Percentiles rank a stretch among this genome's conserved stretches.
Evolutionary conservation across 495 filamentous ascomycete genomes (phyloP).

Genomic region (Talaromyces wortmannii): DNA sequence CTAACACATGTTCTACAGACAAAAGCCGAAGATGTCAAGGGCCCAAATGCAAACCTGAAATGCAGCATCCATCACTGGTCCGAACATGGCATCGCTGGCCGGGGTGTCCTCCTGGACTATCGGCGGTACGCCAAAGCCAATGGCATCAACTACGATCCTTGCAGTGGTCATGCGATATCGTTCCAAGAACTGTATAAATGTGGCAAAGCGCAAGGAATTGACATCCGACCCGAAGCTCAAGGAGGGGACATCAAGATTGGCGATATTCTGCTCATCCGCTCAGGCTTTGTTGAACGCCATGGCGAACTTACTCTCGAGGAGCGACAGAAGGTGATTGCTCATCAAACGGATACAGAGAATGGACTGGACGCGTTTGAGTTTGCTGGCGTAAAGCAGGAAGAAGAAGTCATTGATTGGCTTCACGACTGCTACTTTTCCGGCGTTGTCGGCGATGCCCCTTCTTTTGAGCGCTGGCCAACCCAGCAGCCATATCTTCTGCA

Average conservation of each 20-base stretch:
- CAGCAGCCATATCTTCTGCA: constrained; percentile 45
- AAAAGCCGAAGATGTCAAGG: constrained; percentile 37
- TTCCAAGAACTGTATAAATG: constrained; percentile 50
- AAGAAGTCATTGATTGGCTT: constrained; percentile 52
- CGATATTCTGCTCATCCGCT: constrained; percentile 64
- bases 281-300: constrained; percentile 57
- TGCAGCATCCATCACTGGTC: constrained; percentile 42
- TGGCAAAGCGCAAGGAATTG: constrained; percentile 39
- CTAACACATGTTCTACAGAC: constrained; percentile 13
- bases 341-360: constrained; percentile 12
- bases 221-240: constrained; percentile 35
- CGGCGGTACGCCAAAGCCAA: constrained; percentile 28
- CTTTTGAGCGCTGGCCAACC: constrained; percentile 56
- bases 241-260: constrained; percentile 56
- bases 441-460: constrained; percentile 54
- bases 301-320: constrained; percentile 30
- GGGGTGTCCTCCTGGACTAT: constrained; percentile 47
- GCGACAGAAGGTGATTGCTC: constrained; percentile 31
- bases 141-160: constrained; percentile 46
- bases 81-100: constrained; percentile 38
- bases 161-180: constrained; percentile 54
- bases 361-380: constrained; percentile 38
- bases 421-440: constrained; percentile 62
- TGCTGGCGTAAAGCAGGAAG: constrained; percentile 51
- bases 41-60: constrained; percentile 36